Percentiles rank a stretch among this genome's conserved stretches.
phyloP scores from a whole-genome alignment of 768 basidiomycete species.

The Daedalea quercina region DNA sequence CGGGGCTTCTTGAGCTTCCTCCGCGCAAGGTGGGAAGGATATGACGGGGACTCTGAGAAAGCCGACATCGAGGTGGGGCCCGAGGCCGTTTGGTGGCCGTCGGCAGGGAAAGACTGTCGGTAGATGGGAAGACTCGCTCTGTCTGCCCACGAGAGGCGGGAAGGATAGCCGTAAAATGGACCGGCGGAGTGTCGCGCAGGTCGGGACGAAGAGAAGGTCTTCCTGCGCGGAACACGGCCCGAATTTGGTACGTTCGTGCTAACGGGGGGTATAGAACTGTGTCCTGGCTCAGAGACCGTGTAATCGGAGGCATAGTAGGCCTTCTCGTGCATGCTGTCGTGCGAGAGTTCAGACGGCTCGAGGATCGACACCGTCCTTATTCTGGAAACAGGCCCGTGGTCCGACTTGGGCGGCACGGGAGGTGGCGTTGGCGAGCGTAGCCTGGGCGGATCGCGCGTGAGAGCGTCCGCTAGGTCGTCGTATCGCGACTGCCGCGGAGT shows the following conservation, averaged over 20 bases:
- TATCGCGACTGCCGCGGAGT: neutral
- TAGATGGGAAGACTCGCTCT: constrained; percentile 2
- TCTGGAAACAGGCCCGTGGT: constrained; percentile 2
- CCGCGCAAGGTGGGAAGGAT: neutral
- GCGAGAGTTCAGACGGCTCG: constrained; percentile 12
- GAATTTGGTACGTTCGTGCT: neutral
- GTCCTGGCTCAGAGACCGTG: constrained; percentile 6
- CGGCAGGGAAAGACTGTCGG: neutral
- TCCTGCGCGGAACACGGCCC: neutral
- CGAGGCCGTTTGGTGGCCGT: neutral
- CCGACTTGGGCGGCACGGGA: constrained; percentile 12
- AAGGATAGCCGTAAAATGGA: neutral
- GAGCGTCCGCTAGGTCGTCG: neutral
- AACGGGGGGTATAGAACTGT: neutral
- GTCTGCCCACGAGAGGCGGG: constrained; percentile 3
- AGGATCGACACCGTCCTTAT: constrained; percentile 11
- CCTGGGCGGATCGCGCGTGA: neutral
- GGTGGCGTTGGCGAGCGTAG: constrained; percentile 6
- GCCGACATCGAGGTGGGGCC: neutral
- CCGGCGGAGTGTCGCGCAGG: neutral
- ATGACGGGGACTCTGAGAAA: neutral
- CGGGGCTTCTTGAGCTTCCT: constrained; percentile 3
- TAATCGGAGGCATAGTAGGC: neutral
- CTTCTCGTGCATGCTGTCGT: neutral
- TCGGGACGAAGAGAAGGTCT: neutral